Evolutionary conservation across 805 yeast species (phyloP).

Genomic region (Ogataea henricii): DNA sequence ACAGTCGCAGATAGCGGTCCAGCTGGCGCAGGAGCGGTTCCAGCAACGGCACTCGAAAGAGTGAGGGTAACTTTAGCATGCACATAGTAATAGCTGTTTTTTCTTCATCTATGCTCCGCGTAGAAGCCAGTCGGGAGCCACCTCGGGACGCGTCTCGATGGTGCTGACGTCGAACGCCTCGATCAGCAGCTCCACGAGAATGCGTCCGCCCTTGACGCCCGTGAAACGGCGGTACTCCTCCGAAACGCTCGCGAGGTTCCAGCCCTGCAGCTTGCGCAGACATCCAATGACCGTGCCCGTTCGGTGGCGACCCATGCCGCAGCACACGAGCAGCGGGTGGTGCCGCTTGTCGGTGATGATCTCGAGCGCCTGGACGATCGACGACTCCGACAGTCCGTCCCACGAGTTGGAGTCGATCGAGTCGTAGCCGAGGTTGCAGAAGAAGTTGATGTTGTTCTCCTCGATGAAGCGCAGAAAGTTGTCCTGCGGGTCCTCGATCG

Average conservation of each 20-base stretch:
- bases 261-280: conserved; percentile 87
- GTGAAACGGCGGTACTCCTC: conserved; percentile 95
- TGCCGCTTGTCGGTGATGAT: conserved; percentile 70
- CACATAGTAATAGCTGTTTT: background rate
- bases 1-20: conserved; percentile 65
- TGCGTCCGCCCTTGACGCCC: conserved; percentile 90
- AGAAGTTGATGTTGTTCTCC: conserved; percentile 67
- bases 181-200: conserved; percentile 84
- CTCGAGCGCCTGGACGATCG: conserved; percentile 77
- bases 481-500: conserved; percentile 94
- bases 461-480: conserved; percentile 81
- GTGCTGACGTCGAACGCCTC: conserved; percentile 63
- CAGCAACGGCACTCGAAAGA: conserved; percentile 36
- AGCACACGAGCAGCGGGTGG: conserved; percentile 87
- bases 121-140: conserved; percentile 51
- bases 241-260: conserved; percentile 91
- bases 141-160: conserved; percentile 42
- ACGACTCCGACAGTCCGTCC: conserved; percentile 88
- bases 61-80: conserved; percentile 6
- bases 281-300: conserved; percentile 98
- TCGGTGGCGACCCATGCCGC: conserved; percentile 98
- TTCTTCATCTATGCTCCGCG: conserved; percentile 17
- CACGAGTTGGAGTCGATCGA: conserved; percentile 68
- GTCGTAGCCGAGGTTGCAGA: conserved; percentile 75
- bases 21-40: conserved; percentile 58